Evolutionary conservation across 768 basidiomycete species (phyloP).

Genomic region (Neoboletus subvelutipes): DNA sequence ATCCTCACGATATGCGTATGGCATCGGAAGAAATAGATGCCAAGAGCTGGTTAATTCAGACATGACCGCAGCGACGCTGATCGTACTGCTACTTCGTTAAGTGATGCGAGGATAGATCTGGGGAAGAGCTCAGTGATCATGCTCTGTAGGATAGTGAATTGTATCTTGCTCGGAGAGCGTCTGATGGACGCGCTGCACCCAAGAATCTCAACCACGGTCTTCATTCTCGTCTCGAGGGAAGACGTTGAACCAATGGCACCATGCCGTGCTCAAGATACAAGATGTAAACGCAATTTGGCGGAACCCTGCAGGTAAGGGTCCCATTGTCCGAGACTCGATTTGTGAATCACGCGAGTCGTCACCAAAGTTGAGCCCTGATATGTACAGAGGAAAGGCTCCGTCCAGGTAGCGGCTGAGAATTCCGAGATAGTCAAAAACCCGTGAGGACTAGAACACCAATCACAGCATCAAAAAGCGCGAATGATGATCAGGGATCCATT

Average conservation of each 20-base stretch:
- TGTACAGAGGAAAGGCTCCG: neutral
- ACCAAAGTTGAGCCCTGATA: neutral
- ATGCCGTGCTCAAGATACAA: too few species aligned
- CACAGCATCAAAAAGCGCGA: neutral
- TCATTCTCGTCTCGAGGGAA: neutral
- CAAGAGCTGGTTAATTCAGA: neutral
- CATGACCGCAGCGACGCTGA: neutral
- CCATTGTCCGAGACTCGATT: neutral
- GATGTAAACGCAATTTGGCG: neutral
- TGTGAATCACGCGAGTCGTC: neutral
- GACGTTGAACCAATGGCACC: neutral
- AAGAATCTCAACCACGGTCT: neutral
- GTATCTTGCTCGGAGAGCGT: neutral
- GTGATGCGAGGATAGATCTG: neutral
- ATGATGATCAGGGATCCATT: neutral
- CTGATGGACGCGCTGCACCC: neutral
- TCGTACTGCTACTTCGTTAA: too few species aligned
- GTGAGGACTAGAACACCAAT: neutral
- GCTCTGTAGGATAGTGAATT: neutral
- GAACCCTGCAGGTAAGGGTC: neutral
- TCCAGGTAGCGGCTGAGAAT: too few species aligned
- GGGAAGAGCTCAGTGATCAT: neutral
- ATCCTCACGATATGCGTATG: too few species aligned
- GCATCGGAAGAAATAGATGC: neutral
- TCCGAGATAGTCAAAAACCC: neutral